phyloP scores from a whole-genome alignment of 1,284 basidiomycete species.

The Cutaneotrichosporon dermatis region DNA sequence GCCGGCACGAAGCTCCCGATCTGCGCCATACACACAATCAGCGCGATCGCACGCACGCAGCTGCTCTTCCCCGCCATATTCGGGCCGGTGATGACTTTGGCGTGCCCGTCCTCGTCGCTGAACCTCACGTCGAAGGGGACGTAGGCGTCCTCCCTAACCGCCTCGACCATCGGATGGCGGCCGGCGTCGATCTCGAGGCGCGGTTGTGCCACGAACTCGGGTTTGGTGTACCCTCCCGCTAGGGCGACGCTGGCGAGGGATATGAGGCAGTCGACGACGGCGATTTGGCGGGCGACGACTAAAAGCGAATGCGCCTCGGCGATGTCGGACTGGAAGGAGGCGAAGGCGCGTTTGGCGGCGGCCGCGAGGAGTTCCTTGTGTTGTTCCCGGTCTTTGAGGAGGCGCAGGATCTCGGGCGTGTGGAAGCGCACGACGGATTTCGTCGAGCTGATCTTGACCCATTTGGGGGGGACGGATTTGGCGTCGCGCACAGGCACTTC shows the following conservation, averaged over 20 bases:
- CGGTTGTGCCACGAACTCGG: slow-evolving; percentile 64
- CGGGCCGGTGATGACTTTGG: slow-evolving; percentile 65
- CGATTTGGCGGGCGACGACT: slow-evolving; percentile 67
- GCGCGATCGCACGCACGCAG: slow-evolving; percentile 41
- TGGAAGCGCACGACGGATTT: slow-evolving; percentile 74
- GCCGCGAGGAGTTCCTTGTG: slow-evolving; percentile 69
- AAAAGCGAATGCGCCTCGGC: slow-evolving; percentile 65
- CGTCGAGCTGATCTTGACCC: slow-evolving; percentile 78
- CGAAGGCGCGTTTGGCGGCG: slow-evolving; percentile 62
- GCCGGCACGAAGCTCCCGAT: slow-evolving; percentile 63
- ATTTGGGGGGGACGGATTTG: slow-evolving; percentile 68
- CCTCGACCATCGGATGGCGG: slow-evolving; percentile 72
- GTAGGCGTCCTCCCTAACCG: slow-evolving; percentile 68
- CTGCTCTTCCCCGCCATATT: slow-evolving; percentile 53
- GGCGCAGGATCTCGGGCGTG: slow-evolving; percentile 64
- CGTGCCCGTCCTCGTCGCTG: slow-evolving; percentile 52
- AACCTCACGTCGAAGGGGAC: slow-evolving; percentile 57
- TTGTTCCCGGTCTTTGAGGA: slow-evolving; percentile 70
- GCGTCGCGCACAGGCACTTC: slow-evolving; percentile 72
- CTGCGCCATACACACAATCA: slow-evolving; percentile 51
- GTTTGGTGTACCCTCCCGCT: slow-evolving; percentile 57
- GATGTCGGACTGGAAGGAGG: slow-evolving; percentile 65
- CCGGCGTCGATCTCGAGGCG: slow-evolving; percentile 49
- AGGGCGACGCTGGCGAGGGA: slow-evolving; percentile 43
- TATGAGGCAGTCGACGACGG: slow-evolving; percentile 56